Evolutionary conservation across 2,329 filamentous ascomycete species (phyloP).

Genomic region (Aspergillus sp.): DNA sequence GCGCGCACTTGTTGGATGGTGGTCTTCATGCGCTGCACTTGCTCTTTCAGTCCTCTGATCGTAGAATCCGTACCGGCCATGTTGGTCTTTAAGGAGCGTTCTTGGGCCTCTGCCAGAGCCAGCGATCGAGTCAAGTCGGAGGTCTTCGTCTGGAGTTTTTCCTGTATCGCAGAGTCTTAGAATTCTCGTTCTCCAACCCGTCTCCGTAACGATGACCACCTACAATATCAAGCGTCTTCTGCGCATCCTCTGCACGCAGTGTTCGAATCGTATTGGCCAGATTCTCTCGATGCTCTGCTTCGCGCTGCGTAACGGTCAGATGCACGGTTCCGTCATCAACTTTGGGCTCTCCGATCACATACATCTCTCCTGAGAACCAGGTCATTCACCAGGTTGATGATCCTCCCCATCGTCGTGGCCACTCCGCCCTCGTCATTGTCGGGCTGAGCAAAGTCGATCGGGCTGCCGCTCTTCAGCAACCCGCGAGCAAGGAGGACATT

Average conservation of each 20-base stretch:
- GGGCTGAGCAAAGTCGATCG: constrained; percentile 77
- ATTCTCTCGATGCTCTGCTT: constrained; percentile 83
- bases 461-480: constrained; percentile 56
- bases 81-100: constrained; percentile 67
- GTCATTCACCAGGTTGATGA: constrained; percentile 94
- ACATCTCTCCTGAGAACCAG: constrained; percentile 87
- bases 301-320: constrained; percentile 58
- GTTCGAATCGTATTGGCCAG: constrained; percentile 75
- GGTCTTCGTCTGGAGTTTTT: constrained; percentile 55
- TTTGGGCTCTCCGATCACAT: constrained; percentile 35
- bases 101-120: constrained; percentile 65
- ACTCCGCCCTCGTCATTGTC: constrained; percentile 60
- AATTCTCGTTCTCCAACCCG: neutral
- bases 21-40: constrained; percentile 74
- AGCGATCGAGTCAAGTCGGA: constrained; percentile 58
- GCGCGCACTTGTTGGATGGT: constrained; percentile 79
- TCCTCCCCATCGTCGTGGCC: constrained; percentile 72
- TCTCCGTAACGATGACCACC: constrained; percentile 26
- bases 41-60: constrained; percentile 76
- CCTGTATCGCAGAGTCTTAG: constrained; percentile 33
- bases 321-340: constrained; percentile 11
- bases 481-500: constrained; percentile 65
- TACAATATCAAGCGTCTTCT: constrained; percentile 68
- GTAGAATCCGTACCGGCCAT: constrained; percentile 72
- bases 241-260: constrained; percentile 71